Evolutionary conservation across 306 rosid species (phyloP), one percentile per base, ranked within the genome.

Genomic region (Gastrolobium bilobum): DNA sequence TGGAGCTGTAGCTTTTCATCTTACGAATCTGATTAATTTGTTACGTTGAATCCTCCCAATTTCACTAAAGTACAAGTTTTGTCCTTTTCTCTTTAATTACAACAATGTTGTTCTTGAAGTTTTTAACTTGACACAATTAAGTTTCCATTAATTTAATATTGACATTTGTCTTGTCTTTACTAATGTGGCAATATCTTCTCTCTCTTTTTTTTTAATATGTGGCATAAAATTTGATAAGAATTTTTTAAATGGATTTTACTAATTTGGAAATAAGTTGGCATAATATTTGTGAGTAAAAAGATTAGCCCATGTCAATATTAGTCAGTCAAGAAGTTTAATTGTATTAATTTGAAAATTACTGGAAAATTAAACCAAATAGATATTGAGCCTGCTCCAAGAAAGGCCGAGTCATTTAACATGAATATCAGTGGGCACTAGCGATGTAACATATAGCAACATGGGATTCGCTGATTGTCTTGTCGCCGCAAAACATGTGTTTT

Each of bases 401-500:
- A 2, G 33, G 38, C 5, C 11, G 52, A 64, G 30, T 13, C 47
- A 60, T 33, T 8, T 4, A 58, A 35, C 5, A 3, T 11, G 62
- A 47, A 59, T 2, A 38, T 15, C 0, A 44, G 69, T 10, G 75
- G 79, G 59, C 68, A 65, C 73, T 3, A 46, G 1, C 10, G 38
- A 43, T 11, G 68, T 68, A 30, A 15, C 26, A 57, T 33, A 75
- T 9, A 43, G 56, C 39, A 72, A 71, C 20, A 5, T n/a, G 26
- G 60, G 62, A 63, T n/a, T 62, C 53, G 48, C 6, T 20, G 33
- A 26, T 35, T 70, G 86, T 63, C 86, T 51, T 4, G 71, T 69
- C 56, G 78, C 66, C 71, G 81, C 60, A 51, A 68, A 59, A 63
- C 76, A 76, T 68, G 67, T n/a, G 56, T 44, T 54, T 39, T 56